Evolutionary conservation across 2,329 filamentous ascomycete genomes (phyloP), one percentile per base, ranked within the genome.

Genomic region (Diaporthe vexans): DNA sequence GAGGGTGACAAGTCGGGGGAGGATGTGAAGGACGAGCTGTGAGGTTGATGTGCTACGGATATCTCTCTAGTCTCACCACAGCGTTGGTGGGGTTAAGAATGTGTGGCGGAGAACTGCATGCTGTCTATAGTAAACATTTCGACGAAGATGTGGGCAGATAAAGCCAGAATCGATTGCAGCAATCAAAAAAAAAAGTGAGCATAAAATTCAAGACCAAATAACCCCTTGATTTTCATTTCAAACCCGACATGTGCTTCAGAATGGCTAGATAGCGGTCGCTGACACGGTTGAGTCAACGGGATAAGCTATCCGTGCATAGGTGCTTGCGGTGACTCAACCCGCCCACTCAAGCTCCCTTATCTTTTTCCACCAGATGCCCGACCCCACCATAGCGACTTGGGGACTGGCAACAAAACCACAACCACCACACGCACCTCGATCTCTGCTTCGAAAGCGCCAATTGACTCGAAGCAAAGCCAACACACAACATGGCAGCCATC

Each of bases 1-100:
- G 67, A 33, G 59, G 65, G 46, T 40, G 75, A 69, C 48, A 77
- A 76, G 43, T 76, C 76, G 2, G 75, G 78, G 43, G 75, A 78
- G 43, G 77, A 76, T 1, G 75, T 78, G 24, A 83, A 80, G 77
- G 83, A 87, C 76, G 85, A 86, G 80, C 76, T 86, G 76, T 86
- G 77, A 63, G 56, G 10, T 17, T 24, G 9, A 11, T 11, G 21
- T 51, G 11, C 15, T n/a, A 15, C 10, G 56, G 21, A 43, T 15
- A 10, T 35, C 58, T 61, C 3, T 46, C 35, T 26, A 17, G 46
- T 46, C 21, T 46, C 15, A 6, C 43, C 43, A 17, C 15, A 19
- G 43, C 21, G 13, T 48, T 40, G 33, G 56, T 26, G 15, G 29
- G 6, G 24, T 17, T 29, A 21, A 17, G 7, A 10, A 26, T 6